A percentile compares a stretch with the other conserved stretches of the same genome.
Conservation (phyloP, 139 green algal species). For the Chlorella sp. region DNA sequence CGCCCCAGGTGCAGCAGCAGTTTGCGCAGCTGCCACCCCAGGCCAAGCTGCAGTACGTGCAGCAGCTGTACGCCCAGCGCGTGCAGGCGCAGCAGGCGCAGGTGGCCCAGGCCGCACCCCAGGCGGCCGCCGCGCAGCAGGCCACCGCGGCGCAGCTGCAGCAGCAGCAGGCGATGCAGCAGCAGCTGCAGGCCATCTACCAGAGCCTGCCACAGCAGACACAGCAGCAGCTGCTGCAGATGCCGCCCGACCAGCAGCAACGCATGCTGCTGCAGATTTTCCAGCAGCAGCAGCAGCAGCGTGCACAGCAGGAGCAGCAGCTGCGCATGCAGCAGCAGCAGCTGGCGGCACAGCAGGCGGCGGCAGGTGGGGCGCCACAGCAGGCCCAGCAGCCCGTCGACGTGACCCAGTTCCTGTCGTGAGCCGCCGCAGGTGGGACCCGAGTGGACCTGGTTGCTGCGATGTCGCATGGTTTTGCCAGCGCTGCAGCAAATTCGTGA, state of each 20-base stretch:
- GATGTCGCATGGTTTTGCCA: neutral
- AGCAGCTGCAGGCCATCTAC: constrained; percentile 31
- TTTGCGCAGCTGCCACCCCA: constrained; percentile 13
- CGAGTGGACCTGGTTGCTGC: neutral
- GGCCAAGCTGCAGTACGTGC: neutral
- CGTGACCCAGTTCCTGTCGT: constrained; percentile 32
- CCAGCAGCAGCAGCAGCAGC: constrained; percentile 37
- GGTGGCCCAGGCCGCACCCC: neutral
- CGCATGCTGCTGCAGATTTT: constrained; percentile 32
- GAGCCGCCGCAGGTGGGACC: neutral
- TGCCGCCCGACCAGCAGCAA: constrained; percentile 41
- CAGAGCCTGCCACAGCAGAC: constrained; percentile 2
- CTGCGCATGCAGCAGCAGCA: constrained; percentile 41
- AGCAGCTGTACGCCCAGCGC: neutral
- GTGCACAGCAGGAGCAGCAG: constrained; percentile 10
- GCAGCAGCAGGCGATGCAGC: constrained; percentile 33
- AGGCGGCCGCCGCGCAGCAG: neutral
- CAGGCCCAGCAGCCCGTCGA: constrained; percentile 32
- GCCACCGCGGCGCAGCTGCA: constrained; percentile 8
- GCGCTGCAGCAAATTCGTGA: too few relatives aligned
- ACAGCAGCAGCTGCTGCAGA: constrained; percentile 24
- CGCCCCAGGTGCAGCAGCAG: constrained; percentile 12
- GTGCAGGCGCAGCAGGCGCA: neutral
- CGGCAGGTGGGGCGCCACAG: neutral
- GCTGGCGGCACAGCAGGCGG: neutral